phyloP scores from a whole-genome alignment of 306 rosid species.

The Lathyrus sativus region DNA sequence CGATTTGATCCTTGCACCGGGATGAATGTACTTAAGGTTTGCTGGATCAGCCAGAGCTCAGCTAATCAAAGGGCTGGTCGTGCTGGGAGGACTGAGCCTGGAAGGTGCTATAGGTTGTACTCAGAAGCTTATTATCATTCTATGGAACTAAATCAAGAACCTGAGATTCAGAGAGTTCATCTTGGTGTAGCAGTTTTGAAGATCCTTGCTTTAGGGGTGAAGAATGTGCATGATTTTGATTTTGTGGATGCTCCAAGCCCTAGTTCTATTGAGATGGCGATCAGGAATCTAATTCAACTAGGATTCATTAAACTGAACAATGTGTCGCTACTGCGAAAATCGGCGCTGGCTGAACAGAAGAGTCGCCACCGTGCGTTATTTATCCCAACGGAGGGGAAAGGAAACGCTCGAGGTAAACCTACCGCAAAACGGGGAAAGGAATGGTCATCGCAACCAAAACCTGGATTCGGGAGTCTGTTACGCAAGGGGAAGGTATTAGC shows the following conservation, averaged over 20 bases:
- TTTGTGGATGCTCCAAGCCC: slow-evolving; percentile 89
- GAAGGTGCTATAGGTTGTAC: slow-evolving; percentile 88
- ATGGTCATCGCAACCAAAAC: no score
- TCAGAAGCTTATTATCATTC: slow-evolving; percentile 65
- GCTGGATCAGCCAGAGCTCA: slow-evolving; percentile 87
- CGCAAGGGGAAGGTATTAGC: no score
- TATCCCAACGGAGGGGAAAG: no score
- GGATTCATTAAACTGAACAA: slow-evolving; percentile 58
- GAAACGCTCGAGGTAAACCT: no score
- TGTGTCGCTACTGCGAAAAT: no score
- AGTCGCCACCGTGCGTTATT: no score
- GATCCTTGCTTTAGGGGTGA: slow-evolving; percentile 78
- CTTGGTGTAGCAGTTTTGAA: no score
- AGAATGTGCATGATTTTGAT: slow-evolving; percentile 73
- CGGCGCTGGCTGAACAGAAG: no score
- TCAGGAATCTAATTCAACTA: no score
- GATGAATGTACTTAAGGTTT: slow-evolving; percentile 86
- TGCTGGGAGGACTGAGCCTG: slow-evolving; percentile 96
- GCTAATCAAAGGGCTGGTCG: slow-evolving; percentile 96
- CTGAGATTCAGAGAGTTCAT: slow-evolving; percentile 95
- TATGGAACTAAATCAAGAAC: slow-evolving; percentile 82
- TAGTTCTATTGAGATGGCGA: slow-evolving; percentile 77
- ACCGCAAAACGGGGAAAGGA: no score
- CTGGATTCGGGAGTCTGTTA: no score
- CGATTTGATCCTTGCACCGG: slow-evolving; percentile 83